Base-by-base conservation (phyloP, 1,284 basidiomycete species). In the Farysia itapuensis region DNA sequence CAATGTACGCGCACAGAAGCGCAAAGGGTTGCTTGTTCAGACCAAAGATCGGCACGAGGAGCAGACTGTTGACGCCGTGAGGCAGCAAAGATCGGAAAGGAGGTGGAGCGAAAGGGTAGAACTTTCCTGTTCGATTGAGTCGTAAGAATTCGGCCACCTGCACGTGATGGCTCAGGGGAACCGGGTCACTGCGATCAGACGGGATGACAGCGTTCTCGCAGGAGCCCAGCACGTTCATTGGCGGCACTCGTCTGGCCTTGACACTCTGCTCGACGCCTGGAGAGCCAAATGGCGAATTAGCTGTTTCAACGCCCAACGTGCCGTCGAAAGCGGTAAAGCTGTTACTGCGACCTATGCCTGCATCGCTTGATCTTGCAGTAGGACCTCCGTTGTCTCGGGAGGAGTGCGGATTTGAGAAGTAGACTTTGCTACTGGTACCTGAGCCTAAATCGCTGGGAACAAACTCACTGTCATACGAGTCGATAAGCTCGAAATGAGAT, bases 11-110 rank as follows among this genome's bases (percentile, higher is more conserved):
- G 67, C 90, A 93, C 26, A 97, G 81, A 65, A 97, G 77, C 2
- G 90, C 90, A 70, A 96, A 96, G 1, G 92, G 91, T 45, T 76
- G 85, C 78, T 91, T 89, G 79, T 95, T 90, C 43, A 95, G 85
- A 57, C 93, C 93, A 77, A 90, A 93, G 37, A 96, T 88, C 1
- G 92, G 93, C 15, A 94, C 71, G 15, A 68, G 30, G 12, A 75
- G 53, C 25, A 70, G 22, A 24, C 60, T 54, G 5, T 52, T 54
- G 18, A 57, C 61, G 18, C 57, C 64, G 5, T 33, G 30, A 7
- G 73, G 71, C 38, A 75, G 50, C 37, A 75, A 50, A 33, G 65
- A 64, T 28, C 64, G 52, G 40, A 75, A 64, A 6, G 65, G 65
- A 14, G 52, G 47, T 7, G 73, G 70, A 18, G 57, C 58, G 25